Evolutionary conservation across 2,329 filamentous ascomycete genomes (phyloP).

Genomic region (Aspergillus fumigatiaffinis): DNA sequence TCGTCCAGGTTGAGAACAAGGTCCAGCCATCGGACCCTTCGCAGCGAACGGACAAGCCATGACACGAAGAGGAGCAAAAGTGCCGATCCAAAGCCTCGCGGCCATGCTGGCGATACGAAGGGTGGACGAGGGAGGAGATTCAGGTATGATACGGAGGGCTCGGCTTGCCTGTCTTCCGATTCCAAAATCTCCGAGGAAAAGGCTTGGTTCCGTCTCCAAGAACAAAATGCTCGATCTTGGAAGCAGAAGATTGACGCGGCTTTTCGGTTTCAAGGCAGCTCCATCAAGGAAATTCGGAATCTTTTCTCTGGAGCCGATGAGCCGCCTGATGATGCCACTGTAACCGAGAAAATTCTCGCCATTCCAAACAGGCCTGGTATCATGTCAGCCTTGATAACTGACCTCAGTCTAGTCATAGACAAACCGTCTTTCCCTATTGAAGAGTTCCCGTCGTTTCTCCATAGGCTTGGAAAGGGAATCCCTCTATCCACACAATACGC

Average conservation of each 20-base stretch:
- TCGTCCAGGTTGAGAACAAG: slow-evolving; percentile 51
- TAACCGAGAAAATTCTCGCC: slow-evolving; percentile 78
- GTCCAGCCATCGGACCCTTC: slow-evolving; percentile 46
- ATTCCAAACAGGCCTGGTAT: slow-evolving; percentile 81
- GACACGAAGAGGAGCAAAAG: slow-evolving; percentile 53
- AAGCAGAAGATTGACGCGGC: slow-evolving; percentile 81
- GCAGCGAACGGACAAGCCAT: slow-evolving; percentile 35
- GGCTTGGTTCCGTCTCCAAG: slow-evolving; percentile 69
- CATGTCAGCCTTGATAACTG: slow-evolving; percentile 74
- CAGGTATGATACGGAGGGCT: slow-evolving; percentile 75
- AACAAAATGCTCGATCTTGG: slow-evolving; percentile 86
- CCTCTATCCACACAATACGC: slow-evolving; percentile 87
- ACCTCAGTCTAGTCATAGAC: slow-evolving; percentile 80
- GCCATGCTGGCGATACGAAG: slow-evolving; percentile 25
- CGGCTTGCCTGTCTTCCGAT: slow-evolving; percentile 65
- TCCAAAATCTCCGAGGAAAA: slow-evolving; percentile 71
- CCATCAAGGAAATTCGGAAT: slow-evolving; percentile 73
- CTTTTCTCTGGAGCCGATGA: slow-evolving; percentile 81
- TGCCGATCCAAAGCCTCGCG: slow-evolving; percentile 45
- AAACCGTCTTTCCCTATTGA: slow-evolving; percentile 86
- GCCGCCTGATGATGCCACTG: slow-evolving; percentile 73
- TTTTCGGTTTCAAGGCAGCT: slow-evolving; percentile 63
- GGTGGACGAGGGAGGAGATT: slow-evolving; percentile 38
- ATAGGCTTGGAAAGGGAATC: slow-evolving; percentile 94
- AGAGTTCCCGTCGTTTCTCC: slow-evolving; percentile 77